A percentile compares a stretch with the other conserved stretches of the same genome.
Evolutionary conservation across 208 protist genomes (phyloP).

Genomic region (Trypanosoma platydactyli): DNA sequence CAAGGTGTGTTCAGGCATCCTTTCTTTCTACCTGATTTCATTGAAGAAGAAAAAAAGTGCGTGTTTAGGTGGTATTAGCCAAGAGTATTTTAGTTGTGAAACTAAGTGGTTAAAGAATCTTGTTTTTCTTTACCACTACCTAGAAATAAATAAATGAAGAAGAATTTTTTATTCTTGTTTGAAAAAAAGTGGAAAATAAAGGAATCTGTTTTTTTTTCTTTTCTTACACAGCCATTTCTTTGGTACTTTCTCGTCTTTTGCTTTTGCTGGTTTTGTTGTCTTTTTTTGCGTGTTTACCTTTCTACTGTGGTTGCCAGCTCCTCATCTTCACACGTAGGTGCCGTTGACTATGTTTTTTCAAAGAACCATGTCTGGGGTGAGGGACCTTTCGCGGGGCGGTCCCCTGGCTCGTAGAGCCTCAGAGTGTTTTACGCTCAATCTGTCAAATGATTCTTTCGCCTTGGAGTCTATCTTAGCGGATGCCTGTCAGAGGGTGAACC

Average conservation of each 20-base stretch:
- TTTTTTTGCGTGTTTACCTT: not conserved
- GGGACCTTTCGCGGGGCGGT: slow-evolving; percentile 58
- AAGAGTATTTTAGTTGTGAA: too few species aligned
- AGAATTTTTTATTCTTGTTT: not conserved
- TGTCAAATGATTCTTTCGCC: slow-evolving; percentile 47
- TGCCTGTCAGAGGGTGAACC: slow-evolving; percentile 48
- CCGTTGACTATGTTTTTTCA: slow-evolving; percentile 44
- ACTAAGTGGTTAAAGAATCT: too few species aligned
- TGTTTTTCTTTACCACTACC: not conserved
- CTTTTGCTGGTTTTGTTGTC: not conserved
- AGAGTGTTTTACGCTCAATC: slow-evolving; percentile 40
- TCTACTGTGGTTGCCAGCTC: not conserved
- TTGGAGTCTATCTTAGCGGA: slow-evolving; percentile 64
- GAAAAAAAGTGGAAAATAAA: too few species aligned
- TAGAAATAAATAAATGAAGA: not conserved
- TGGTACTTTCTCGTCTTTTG: too few species aligned
- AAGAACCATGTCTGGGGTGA: slow-evolving; percentile 86
- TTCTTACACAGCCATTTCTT: too few species aligned
- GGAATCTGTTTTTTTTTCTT: too few species aligned
- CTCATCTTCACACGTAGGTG: not conserved
- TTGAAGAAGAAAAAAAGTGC: too few species aligned
- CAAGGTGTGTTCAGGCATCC: not conserved
- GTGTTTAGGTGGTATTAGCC: too few species aligned
- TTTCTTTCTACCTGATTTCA: too few species aligned
- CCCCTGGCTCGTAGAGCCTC: slow-evolving; percentile 35